A percentile compares a stretch with the other conserved stretches of the same genome.
Evolutionary conservation across 441 rosid species (phyloP).

Genomic region (Pelargonium cotyledonis): DNA sequence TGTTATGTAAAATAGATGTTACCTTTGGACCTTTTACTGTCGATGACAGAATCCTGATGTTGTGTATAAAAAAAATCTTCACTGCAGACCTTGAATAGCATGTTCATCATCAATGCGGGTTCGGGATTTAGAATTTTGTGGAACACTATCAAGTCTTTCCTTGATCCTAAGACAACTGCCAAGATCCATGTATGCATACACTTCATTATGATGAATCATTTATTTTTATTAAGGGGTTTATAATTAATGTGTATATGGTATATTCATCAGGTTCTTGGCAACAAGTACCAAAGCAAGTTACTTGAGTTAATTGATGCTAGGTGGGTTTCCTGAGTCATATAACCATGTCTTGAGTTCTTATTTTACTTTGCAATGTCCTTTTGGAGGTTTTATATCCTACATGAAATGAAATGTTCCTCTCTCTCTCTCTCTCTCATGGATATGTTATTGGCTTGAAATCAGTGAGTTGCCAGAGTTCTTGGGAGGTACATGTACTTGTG

Average conservation of each 20-base stretch:
- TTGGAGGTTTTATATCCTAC: not conserved
- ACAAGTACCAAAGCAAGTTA: conserved; percentile 79
- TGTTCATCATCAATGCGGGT: conserved; percentile 95
- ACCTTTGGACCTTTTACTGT: not conserved
- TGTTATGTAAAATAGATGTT: not conserved
- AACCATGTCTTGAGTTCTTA: not conserved
- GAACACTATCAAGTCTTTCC: conserved; percentile 84
- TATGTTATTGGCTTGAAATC: conserved; percentile 6
- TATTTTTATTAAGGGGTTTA: conserved; percentile 8
- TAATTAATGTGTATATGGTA: conserved; percentile 15
- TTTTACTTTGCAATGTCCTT: not conserved
- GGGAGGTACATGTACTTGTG: conserved; percentile 90
- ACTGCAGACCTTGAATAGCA: conserved; percentile 72
- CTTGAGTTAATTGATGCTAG: conserved; percentile 78
- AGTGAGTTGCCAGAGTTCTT: conserved; percentile 91
- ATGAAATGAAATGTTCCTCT: not conserved
- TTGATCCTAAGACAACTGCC: conserved; percentile 87
- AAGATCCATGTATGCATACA: conserved; percentile 63
- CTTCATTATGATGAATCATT: conserved; percentile 10
- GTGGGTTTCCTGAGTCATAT: conserved; percentile 26
- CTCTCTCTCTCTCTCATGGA: not conserved
- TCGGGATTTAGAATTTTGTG: conserved; percentile 93
- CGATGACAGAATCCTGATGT: conserved; percentile 9
- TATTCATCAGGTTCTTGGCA: conserved; percentile 68
- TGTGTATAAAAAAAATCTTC: conserved; percentile 4